Evolutionary conservation across 2,329 filamentous ascomycete species (phyloP).

Genomic region (Botrytis sinoallii): DNA sequence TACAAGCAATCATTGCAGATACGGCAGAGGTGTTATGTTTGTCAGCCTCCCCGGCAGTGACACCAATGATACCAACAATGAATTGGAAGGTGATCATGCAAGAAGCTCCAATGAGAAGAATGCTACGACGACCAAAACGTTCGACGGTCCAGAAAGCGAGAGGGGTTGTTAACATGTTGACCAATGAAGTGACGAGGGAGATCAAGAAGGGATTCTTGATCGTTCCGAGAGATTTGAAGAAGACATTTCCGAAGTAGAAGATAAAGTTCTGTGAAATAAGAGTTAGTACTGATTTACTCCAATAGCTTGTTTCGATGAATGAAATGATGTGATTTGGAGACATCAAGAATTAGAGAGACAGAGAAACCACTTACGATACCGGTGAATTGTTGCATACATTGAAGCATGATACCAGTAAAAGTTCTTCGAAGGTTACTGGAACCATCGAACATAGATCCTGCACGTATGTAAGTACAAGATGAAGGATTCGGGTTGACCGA

Average conservation of each 20-base stretch:
- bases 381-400: constrained; percentile 74
- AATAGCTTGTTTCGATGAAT: not conserved
- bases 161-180: constrained; percentile 83
- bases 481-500: constrained; percentile 63
- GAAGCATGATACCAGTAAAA: constrained; percentile 67
- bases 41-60: constrained; percentile 55
- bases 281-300: not conserved
- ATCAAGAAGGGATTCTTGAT: constrained; percentile 79
- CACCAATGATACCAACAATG: constrained; percentile 75
- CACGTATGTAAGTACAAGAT: constrained; percentile 64
- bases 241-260: constrained; percentile 82
- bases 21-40: constrained; percentile 56
- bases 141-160: constrained; percentile 89
- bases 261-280: constrained; percentile 63
- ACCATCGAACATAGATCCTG: constrained; percentile 15
- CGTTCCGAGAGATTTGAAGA: constrained; percentile 75
- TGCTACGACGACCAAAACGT: constrained; percentile 72
- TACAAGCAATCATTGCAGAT: constrained; percentile 66
- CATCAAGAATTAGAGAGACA: not conserved
- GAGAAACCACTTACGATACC: constrained; percentile 53
- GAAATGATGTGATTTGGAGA: not conserved
- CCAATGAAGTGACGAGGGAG: constrained; percentile 78
- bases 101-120: constrained; percentile 74
- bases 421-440: constrained; percentile 61
- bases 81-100: constrained; percentile 87